Evolutionary conservation across 2,329 filamentous ascomycete genomes (phyloP).

Genomic region (Rasamsonia emersonii): DNA sequence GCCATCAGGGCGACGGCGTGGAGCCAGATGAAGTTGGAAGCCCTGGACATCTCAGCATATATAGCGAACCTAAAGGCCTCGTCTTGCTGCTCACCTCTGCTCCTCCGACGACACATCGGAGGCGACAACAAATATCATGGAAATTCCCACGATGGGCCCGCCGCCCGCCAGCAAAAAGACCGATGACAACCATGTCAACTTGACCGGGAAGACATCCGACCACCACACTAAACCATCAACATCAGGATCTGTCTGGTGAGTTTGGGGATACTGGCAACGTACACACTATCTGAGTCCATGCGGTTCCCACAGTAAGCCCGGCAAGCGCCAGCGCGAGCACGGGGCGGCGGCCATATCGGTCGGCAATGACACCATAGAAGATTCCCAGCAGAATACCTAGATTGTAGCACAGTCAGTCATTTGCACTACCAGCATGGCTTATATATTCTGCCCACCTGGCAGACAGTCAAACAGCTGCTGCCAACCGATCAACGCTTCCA

Average conservation of each 20-base stretch:
- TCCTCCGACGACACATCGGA: constrained; percentile 9
- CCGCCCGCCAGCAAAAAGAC: constrained; percentile 7
- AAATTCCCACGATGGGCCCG: constrained; percentile 6
- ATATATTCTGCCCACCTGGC: constrained; percentile 1
- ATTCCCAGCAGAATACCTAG: constrained; percentile 8
- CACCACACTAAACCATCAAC: constrained; percentile 6
- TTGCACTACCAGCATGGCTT: background rate
- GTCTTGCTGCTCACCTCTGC: constrained; percentile 5
- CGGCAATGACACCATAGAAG: constrained; percentile 9
- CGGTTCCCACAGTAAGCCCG: constrained; percentile 5
- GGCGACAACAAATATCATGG: constrained; percentile 9
- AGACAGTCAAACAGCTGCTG: constrained; percentile 8
- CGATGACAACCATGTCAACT: constrained; percentile 9
- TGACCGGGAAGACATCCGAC: constrained; percentile 7
- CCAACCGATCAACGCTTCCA: constrained; percentile 7
- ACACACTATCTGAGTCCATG: constrained; percentile 9
- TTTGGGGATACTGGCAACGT: background rate
- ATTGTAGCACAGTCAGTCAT: background rate
- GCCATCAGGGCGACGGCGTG: constrained; percentile 8
- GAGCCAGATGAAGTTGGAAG: constrained; percentile 9
- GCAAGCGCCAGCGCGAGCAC: constrained; percentile 6
- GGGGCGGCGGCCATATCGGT: constrained; percentile 7
- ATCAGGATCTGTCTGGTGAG: background rate
- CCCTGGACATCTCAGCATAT: constrained; percentile 1
- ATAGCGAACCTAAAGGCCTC: too few relatives aligned